Evolutionary conservation across 1,139 yeast species (phyloP).

Genomic region (Hyphopichia burtonii): DNA sequence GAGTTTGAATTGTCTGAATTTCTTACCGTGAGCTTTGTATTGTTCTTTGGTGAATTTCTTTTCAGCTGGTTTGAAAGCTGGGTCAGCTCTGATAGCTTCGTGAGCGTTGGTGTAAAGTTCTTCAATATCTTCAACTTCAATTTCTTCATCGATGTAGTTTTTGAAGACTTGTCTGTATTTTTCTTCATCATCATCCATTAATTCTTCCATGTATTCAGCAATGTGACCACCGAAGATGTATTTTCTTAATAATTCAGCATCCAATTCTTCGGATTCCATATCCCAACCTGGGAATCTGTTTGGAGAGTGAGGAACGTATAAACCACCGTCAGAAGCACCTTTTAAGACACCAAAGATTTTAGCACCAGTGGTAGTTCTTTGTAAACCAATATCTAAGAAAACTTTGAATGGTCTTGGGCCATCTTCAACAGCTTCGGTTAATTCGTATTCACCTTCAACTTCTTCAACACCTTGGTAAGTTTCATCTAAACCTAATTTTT

Average conservation of each 20-base stretch:
- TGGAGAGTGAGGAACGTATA: constrained; percentile 98
- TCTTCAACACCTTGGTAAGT: constrained; percentile 99
- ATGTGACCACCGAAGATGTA: constrained; percentile 99
- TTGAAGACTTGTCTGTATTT: constrained; percentile 96
- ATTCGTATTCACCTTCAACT: constrained; percentile 98
- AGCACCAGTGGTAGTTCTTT: constrained; percentile 99
- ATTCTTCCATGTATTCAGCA: constrained; percentile 99
- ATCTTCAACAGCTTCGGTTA: constrained; percentile 99
- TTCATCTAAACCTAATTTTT: constrained; percentile 98
- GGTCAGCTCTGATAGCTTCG: constrained; percentile 95
- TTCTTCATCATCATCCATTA: constrained; percentile 99
- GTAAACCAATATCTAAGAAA: constrained; percentile 98
- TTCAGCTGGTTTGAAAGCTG: constrained; percentile 84
- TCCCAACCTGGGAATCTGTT: constrained; percentile 99
- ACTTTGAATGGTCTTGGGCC: constrained; percentile 99
- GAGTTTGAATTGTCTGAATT: constrained; percentile 86
- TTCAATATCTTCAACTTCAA: constrained; percentile 96
- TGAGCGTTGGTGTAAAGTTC: constrained; percentile 95
- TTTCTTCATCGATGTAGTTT: constrained; percentile 94
- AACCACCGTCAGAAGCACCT: constrained; percentile 99
- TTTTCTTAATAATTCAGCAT: constrained; percentile 95
- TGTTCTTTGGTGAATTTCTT: constrained; percentile 97
- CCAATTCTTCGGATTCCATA: constrained; percentile 97
- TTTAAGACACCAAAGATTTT: constrained; percentile 98
- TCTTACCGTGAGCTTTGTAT: constrained; percentile 95